phyloP scores from a whole-genome alignment of 805 yeast species.

The Starmerella sp. region DNA sequence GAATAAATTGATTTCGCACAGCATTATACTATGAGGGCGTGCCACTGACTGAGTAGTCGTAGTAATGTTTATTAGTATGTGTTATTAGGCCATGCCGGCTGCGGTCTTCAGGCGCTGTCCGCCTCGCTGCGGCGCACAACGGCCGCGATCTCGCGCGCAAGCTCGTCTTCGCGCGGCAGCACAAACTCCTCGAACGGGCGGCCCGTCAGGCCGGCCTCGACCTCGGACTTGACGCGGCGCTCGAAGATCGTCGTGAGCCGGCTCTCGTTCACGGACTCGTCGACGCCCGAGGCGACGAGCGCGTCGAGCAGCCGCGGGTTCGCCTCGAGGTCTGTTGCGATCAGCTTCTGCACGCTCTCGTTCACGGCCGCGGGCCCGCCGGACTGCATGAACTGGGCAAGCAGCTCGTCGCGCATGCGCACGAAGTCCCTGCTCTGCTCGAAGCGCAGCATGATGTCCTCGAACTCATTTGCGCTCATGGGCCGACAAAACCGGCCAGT shows the following conservation, averaged over 20 bases:
- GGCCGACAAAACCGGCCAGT: not conserved
- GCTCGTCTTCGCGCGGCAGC: not conserved
- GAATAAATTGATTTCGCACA: too few relatives aligned
- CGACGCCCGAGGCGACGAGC: not conserved
- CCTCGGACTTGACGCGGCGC: slow-evolving; percentile 8
- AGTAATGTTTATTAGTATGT: too few relatives aligned
- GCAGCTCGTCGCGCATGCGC: not conserved
- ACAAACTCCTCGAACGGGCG: slow-evolving; percentile 7
- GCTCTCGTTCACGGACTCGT: slow-evolving; percentile 2
- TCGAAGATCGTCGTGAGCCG: slow-evolving; percentile 4
- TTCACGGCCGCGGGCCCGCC: not conserved
- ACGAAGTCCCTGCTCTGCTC: not conserved
- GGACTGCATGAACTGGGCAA: not conserved
- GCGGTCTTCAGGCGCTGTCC: not conserved
- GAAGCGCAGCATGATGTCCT: not conserved
- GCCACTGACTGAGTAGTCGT: too few relatives aligned
- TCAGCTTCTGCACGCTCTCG: slow-evolving; percentile 1
- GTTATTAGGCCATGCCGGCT: too few relatives aligned
- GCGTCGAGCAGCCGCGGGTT: slow-evolving; percentile 8
- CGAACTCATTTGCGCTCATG: not conserved
- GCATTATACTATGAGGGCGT: too few relatives aligned
- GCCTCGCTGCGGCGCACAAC: not conserved
- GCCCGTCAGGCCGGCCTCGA: slow-evolving; percentile 8
- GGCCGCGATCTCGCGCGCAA: not conserved
- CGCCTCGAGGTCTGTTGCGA: slow-evolving; percentile 6